Evolutionary conservation across 495 filamentous ascomycete genomes (phyloP).

Genomic region (Lichenothelia convexa): DNA sequence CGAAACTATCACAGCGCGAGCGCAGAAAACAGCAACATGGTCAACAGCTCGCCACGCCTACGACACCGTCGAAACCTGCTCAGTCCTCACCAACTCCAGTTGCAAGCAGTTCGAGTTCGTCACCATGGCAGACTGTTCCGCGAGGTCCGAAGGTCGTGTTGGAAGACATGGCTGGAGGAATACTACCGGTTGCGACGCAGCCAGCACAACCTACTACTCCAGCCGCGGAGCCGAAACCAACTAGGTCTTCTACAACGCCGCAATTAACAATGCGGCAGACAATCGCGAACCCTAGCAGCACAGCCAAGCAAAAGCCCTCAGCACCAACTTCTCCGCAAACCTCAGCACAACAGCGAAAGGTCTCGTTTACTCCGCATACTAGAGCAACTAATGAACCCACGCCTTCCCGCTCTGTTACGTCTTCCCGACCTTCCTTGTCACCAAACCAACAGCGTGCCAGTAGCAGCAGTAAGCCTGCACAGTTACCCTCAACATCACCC

Average conservation of each 20-base stretch:
- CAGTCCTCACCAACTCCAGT: conserved; percentile 25
- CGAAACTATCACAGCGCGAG: conserved; percentile 74
- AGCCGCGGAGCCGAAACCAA: conserved; percentile 4
- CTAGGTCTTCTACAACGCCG: conserved; percentile 22
- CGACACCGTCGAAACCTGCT: conserved; percentile 22
- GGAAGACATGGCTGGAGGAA: conserved; percentile 20
- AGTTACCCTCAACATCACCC: too few species aligned
- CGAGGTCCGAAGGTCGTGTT: conserved; percentile 18
- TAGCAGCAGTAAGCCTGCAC: too few species aligned
- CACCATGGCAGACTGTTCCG: conserved; percentile 51
- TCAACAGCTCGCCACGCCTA: conserved; percentile 23
- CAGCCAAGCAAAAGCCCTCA: conserved; percentile 16
- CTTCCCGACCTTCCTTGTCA: too few species aligned
- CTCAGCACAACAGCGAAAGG: conserved; percentile 10
- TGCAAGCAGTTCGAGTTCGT: too few species aligned
- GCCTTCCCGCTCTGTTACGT: too few species aligned
- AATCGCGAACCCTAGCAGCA: conserved; percentile 30
- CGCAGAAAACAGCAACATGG: conserved; percentile 53
- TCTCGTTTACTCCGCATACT: too few species aligned
- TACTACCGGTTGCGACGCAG: conserved; percentile 1
- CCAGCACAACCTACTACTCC: conserved; percentile 12
- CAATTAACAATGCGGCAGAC: conserved; percentile 47
- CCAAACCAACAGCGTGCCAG: too few species aligned
- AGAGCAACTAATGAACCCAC: too few species aligned
- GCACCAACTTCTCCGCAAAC: conserved; percentile 10